phyloP scores from a whole-genome alignment of 1,139 yeast genomes.

The Kodamaea fungicola region DNA sequence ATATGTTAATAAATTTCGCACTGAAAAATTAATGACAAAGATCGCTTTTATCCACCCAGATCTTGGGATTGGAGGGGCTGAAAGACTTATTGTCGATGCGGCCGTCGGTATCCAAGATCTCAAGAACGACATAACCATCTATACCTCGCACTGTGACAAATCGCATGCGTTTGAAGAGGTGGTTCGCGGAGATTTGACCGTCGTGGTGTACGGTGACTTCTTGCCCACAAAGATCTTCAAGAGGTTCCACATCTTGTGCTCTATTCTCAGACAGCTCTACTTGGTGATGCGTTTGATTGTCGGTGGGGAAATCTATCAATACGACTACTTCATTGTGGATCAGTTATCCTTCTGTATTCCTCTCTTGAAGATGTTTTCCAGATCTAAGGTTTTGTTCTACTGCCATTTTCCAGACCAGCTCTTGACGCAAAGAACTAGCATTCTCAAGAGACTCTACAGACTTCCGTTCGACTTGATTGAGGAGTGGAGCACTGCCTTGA shows the following conservation, averaged over 20 bases:
- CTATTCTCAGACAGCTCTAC: constrained; percentile 77
- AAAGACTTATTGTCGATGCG: constrained; percentile 89
- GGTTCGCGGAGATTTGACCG: constrained; percentile 50
- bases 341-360: constrained; percentile 89
- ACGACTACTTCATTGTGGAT: constrained; percentile 80
- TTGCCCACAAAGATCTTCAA: constrained; percentile 70
- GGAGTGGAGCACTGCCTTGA: constrained; percentile 70
- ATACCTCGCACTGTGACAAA: constrained; percentile 86
- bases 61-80: constrained; percentile 96
- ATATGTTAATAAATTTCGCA: background rate
- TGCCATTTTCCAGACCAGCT: constrained; percentile 96
- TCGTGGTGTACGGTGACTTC: constrained; percentile 75
- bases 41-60: constrained; percentile 95
- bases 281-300: constrained; percentile 49
- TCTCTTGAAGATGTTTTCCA: constrained; percentile 51
- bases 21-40: constrained; percentile 2
- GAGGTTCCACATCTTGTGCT: constrained; percentile 74
- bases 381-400: constrained; percentile 63
- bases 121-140: constrained; percentile 66
- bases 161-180: constrained; percentile 91
- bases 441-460: constrained; percentile 64
- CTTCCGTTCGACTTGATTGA: constrained; percentile 80
- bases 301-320: constrained; percentile 45
- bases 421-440: constrained; percentile 56
- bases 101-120: constrained; percentile 78